These are phyloP conservation scores for Caulochytrium protostelioides DNA, from an alignment of 371 early-diverging fungal species.

Conservation along the genomic window DNA sequence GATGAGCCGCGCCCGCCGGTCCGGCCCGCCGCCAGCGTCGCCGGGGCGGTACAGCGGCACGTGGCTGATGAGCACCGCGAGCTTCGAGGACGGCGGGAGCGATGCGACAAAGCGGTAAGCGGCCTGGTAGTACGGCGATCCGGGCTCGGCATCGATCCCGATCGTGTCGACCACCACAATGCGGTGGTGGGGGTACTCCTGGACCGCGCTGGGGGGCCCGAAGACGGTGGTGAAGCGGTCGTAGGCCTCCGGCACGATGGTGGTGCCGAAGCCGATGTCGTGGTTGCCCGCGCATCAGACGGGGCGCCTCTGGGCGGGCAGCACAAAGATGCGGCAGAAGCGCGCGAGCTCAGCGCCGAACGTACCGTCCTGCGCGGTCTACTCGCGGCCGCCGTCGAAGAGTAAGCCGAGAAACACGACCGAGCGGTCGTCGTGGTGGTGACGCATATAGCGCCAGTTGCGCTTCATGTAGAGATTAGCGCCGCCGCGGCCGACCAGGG, in stretches of 20 bases:
- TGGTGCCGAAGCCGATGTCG: conserved; percentile 70
- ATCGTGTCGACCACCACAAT: conserved; percentile 61
- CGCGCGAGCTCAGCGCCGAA: conserved; percentile 16
- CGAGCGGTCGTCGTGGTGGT: conserved; percentile 29
- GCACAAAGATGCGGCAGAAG: conserved; percentile 19
- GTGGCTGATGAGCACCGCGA: conserved; percentile 45
- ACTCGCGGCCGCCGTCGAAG: conserved; percentile 68
- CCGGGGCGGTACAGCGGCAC: conserved; percentile 52
- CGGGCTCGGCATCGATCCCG: conserved; percentile 30
- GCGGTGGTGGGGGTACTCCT: conserved; percentile 31
- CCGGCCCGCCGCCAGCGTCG: conserved; percentile 41
- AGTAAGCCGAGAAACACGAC: conserved; percentile 67
- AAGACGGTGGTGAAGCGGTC: conserved; percentile 32
- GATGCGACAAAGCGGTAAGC: conserved; percentile 18
- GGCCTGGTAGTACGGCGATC: conserved; percentile 17
- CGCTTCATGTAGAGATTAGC: conserved; percentile 59
- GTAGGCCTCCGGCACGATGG: conserved; percentile 25
- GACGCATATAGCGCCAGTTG: conserved; percentile 39
- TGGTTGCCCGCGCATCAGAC: conserved; percentile 60
- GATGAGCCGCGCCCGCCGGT: conserved; percentile 23
- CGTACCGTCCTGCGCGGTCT: conserved; percentile 23
- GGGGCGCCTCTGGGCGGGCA: conserved; percentile 3
- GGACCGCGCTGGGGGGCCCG: conserved; percentile 42
- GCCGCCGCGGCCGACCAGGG: no score
- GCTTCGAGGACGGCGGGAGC: neutral